Base-by-base conservation (phyloP, 23 red algal species). In the Gracilaria caudata region DNA sequence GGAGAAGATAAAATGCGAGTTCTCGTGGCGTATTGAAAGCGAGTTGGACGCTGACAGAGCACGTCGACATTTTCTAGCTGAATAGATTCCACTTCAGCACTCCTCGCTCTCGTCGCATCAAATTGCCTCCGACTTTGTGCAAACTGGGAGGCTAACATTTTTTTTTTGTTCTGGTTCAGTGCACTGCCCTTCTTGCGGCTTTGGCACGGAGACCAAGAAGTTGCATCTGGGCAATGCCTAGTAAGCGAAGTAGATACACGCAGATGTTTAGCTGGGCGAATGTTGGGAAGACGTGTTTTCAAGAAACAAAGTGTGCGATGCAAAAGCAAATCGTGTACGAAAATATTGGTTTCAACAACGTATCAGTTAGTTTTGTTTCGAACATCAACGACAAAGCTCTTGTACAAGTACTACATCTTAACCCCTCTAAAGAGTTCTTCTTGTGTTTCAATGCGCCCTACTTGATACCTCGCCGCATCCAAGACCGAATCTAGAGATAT, bases 21-120 rank as follows among this genome's bases (percentile, higher is more conserved):
- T 91, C 36, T 71, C 64, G 35, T 91, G 87, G 87, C 75, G 87
- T 34, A 51, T 73, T 41, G 87, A 91, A 49, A 47, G 32, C 37
- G 80, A 84, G 20, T 24, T 71, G 20, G 60, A 84, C 3, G 34
- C 26, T 11, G 29, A 66, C 35, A 13, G 32, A 35, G 29, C 30
- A 19, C 61, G 19, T 14, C 32, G 64, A 34, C 51, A 41, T 51
- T 24, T 46, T 34, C 4, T 51, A n/a, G 2, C 24, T 24, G 51
- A 55, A 7, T 25, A 66, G 29, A 66, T 7, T 36, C 36, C 11
- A 37, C 61, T 66, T 14, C 2, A 60, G 57, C 2, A 9, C 6
- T 17, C 49, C 49, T 13, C 49, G 7, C 13, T 53, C 49, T 53
- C 14, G 19, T 17, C 4, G 14, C 49, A 53, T 53, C 12, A 53